These are phyloP conservation scores for Aspergillus sp. DNA, from an alignment of 2,329 filamentous ascomycete species.

Conservation along the genomic window DNA sequence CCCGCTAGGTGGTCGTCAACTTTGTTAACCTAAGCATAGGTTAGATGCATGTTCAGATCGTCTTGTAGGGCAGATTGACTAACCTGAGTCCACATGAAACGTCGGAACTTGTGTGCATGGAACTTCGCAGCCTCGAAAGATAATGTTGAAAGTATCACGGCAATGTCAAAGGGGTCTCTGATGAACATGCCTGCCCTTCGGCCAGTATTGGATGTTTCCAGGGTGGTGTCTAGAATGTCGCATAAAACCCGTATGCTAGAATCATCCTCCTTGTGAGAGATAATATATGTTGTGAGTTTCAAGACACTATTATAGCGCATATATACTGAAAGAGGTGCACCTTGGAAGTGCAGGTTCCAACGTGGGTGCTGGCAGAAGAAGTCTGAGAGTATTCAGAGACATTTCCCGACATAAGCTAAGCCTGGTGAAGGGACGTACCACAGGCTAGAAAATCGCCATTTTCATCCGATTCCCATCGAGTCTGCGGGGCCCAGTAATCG, in stretches of 20 bases:
- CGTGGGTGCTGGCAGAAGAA: slow-evolving; percentile 19
- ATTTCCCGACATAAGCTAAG: background rate
- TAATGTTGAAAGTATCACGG: slow-evolving; percentile 15
- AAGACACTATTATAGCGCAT: slow-evolving; percentile 11
- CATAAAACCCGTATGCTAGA: slow-evolving; percentile 9
- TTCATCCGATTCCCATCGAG: slow-evolving; percentile 12
- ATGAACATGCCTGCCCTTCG: slow-evolving; percentile 2
- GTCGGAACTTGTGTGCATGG: slow-evolving; percentile 15
- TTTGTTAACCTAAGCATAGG: slow-evolving; percentile 13
- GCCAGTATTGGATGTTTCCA: background rate
- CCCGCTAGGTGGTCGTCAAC: slow-evolving; percentile 23
- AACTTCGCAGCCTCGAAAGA: slow-evolving; percentile 17
- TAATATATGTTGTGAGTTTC: slow-evolving; percentile 16
- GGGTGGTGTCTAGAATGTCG: slow-evolving; percentile 11
- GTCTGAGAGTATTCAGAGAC: slow-evolving; percentile 1
- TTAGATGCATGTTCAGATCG: background rate
- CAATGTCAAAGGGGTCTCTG: slow-evolving; percentile 17
- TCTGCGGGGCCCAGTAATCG: slow-evolving; percentile 19
- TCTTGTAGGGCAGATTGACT: background rate
- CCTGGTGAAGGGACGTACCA: slow-evolving; percentile 1
- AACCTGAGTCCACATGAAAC: slow-evolving; percentile 18
- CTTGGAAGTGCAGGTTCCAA: slow-evolving; percentile 18
- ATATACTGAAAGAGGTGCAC: slow-evolving; percentile 16
- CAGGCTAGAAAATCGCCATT: slow-evolving; percentile 11
- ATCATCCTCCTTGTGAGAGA: slow-evolving; percentile 16